phyloP scores from a whole-genome alignment of 2,329 filamentous ascomycete species.

The Torrubiella hemipterigena region DNA sequence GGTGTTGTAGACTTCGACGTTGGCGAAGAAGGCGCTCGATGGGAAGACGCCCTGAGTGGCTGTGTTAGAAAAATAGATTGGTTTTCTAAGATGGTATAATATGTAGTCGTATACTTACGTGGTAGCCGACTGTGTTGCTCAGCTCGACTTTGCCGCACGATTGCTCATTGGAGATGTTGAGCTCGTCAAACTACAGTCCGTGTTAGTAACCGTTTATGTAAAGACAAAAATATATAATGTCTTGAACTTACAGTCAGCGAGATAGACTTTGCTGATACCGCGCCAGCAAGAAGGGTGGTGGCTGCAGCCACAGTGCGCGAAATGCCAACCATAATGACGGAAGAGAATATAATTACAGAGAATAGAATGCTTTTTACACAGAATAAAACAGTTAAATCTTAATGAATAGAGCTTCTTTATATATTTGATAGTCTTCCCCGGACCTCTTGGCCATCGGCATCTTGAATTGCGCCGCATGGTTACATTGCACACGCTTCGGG shows the following conservation, averaged over 20 bases:
- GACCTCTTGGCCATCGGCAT: neutral
- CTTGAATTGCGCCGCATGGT: neutral
- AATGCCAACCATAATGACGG: neutral
- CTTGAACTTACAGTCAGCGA: neutral
- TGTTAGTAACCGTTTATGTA: neutral
- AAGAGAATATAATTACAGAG: neutral
- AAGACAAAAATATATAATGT: neutral
- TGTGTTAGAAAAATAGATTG: too few relatives aligned
- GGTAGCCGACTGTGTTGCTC: neutral
- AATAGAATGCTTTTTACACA: neutral
- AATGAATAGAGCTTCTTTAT: neutral
- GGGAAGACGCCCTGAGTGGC: neutral
- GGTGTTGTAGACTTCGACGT: neutral
- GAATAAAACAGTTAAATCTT: neutral
- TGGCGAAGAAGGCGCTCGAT: neutral
- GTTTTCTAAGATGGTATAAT: too few relatives aligned
- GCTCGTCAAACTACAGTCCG: neutral
- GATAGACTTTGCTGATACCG: neutral
- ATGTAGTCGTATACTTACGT: neutral
- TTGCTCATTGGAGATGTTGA: neutral
- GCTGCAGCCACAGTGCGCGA: neutral
- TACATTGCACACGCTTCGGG: neutral
- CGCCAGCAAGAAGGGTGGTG: neutral
- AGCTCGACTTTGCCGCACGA: neutral
- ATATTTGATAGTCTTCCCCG: neutral